phyloP scores from a whole-genome alignment of 148 eudicot genomes.

The Mesembryanthemum crystallinum region DNA sequence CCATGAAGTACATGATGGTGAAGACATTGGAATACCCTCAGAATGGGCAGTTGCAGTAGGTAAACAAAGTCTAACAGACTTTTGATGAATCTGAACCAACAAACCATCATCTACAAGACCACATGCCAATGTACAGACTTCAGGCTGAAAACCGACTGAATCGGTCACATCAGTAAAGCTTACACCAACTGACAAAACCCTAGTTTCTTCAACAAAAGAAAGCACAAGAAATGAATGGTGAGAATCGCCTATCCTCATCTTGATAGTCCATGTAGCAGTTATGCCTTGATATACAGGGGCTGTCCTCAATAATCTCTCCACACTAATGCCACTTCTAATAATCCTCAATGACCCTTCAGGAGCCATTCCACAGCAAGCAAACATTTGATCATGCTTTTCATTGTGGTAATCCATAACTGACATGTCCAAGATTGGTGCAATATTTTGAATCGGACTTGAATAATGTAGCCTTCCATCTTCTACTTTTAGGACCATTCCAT shows the following conservation, averaged over 20 bases:
- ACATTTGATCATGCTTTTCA: conserved; percentile 94
- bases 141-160: conserved; percentile 76
- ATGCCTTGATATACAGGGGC: conserved; percentile 86
- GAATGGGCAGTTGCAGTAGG: conserved; percentile 59
- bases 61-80: conserved; percentile 69
- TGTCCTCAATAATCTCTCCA: conserved; percentile 83
- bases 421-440: conserved; percentile 94
- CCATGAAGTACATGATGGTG: conserved; percentile 72
- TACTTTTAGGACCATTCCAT: conserved; percentile 82
- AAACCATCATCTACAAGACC: conserved; percentile 74
- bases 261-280: conserved; percentile 84
- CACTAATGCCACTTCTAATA: conserved; percentile 82
- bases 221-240: conserved; percentile 83
- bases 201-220: conserved; percentile 95
- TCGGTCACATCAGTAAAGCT: conserved; percentile 95
- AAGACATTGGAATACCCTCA: conserved; percentile 49
- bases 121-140: conserved; percentile 94
- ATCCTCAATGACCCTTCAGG: conserved; percentile 93
- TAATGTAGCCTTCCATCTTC: conserved; percentile 57
- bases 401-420: conserved; percentile 79
- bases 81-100: conserved; percentile 75
- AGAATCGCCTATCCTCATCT: conserved; percentile 59
- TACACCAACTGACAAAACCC: conserved; percentile 92
- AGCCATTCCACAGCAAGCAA: conserved; percentile 95
- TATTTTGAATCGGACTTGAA: conserved; percentile 72